Percentiles rank a stretch among this genome's conserved stretches.
These are phyloP conservation scores for Neolentinus lepideus DNA, from an alignment of 1,284 basidiomycete genomes.

Conservation along the genomic window DNA sequence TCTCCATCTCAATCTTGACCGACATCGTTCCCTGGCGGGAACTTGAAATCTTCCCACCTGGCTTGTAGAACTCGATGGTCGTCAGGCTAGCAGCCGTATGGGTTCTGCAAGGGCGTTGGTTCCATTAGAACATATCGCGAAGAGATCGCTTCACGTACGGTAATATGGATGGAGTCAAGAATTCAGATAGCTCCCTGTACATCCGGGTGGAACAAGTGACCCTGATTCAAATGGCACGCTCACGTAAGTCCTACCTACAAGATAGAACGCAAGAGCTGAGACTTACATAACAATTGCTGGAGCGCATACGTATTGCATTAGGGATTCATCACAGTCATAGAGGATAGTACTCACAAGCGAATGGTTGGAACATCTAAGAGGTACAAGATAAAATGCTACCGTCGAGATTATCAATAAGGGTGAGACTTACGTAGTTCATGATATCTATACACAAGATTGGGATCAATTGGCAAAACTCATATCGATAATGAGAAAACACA, in stretches of 20 bases:
- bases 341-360: not conserved
- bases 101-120: not conserved
- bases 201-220: not conserved
- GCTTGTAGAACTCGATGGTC: not conserved
- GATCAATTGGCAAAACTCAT: not conserved
- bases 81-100: not conserved
- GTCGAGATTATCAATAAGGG: too few species aligned
- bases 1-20: not conserved
- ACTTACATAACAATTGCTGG: not conserved
- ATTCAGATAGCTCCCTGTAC: not conserved
- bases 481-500: not conserved
- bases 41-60: not conserved
- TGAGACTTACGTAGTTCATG: not conserved
- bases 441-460: not conserved
- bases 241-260: not conserved
- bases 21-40: not conserved
- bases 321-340: not conserved
- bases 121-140: too few species aligned
- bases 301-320: not conserved
- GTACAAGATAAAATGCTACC: too few species aligned
- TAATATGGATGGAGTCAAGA: not conserved
- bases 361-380: not conserved
- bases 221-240: not conserved
- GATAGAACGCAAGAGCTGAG: not conserved
- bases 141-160: too few species aligned